phyloP scores from a whole-genome alignment of 2,329 filamentous ascomycete genomes.

The Penicillium sp. region DNA sequence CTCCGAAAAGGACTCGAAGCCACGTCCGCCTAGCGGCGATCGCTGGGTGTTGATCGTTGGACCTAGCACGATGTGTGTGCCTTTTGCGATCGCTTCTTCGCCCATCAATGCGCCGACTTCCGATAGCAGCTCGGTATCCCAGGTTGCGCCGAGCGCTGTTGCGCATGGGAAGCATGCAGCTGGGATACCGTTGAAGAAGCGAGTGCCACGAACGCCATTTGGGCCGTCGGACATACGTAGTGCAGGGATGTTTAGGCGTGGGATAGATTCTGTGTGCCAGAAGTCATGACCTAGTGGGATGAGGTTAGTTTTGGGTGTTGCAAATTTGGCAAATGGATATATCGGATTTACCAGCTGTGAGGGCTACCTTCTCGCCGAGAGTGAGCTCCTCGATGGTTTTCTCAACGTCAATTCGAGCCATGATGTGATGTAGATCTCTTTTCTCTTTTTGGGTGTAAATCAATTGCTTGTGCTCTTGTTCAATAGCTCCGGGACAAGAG shows the following conservation, averaged over 20 bases:
- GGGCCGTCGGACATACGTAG: conserved; percentile 68
- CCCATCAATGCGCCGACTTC: conserved; percentile 70
- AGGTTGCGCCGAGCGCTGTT: conserved; percentile 74
- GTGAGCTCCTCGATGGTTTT: conserved; percentile 55
- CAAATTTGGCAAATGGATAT: conserved; percentile 13
- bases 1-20: conserved; percentile 84
- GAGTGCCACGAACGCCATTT: conserved; percentile 66
- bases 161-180: conserved; percentile 78
- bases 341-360: conserved; percentile 34
- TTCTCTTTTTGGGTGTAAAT: neutral
- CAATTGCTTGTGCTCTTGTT: neutral
- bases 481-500: neutral
- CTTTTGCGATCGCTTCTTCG: conserved; percentile 69
- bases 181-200: conserved; percentile 66
- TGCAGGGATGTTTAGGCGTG: conserved; percentile 61
- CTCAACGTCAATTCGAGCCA: conserved; percentile 40
- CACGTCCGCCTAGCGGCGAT: conserved; percentile 76
- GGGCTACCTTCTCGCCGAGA: conserved; percentile 57
- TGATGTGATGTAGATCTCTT: conserved; percentile 14
- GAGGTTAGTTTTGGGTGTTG: neutral
- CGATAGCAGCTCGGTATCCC: conserved; percentile 69
- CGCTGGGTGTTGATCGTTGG: conserved; percentile 81
- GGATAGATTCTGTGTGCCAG: conserved; percentile 66
- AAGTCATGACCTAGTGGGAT: conserved; percentile 52
- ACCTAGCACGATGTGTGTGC: conserved; percentile 69